Percentiles rank a stretch among this genome's conserved stretches.
Conservation (phyloP, 164 flowering plant genomes). For the Liriodendron chinense region DNA sequence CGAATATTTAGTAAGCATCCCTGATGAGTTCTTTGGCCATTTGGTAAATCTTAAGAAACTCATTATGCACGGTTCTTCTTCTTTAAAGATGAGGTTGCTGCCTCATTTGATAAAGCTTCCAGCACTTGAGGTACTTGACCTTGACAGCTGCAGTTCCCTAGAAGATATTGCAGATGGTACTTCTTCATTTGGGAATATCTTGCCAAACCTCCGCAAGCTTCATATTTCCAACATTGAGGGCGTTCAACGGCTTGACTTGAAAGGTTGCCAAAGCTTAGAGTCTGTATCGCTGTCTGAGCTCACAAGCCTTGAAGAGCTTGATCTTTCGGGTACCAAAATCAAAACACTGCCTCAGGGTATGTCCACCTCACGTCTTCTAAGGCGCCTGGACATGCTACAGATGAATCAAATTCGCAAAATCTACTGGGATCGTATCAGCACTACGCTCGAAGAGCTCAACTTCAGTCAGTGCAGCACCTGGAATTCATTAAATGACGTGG, state of each 20-base stretch:
- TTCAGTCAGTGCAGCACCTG: neutral
- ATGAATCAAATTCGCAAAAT: neutral
- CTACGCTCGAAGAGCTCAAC: neutral
- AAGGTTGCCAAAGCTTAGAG: conserved; percentile 6
- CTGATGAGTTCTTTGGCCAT: neutral
- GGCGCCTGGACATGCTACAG: neutral
- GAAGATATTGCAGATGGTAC: neutral
- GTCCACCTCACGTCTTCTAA: neutral
- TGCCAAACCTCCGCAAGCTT: neutral
- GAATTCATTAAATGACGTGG: too few species aligned
- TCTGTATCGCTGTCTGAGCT: neutral
- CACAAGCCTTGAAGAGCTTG: neutral
- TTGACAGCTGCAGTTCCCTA: neutral
- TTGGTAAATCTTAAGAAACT: neutral
- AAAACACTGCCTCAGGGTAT: neutral
- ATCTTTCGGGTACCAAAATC: neutral
- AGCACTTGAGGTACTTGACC: neutral
- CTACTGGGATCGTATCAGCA: neutral
- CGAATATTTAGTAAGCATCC: neutral
- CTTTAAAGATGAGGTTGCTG: neutral
- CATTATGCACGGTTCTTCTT: neutral
- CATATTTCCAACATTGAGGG: neutral
- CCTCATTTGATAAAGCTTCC: neutral
- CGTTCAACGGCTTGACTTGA: neutral
- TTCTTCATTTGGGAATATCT: neutral